Evolutionary conservation across 2,329 filamentous ascomycete species (phyloP).

Genomic region (Xylaria multiplex): DNA sequence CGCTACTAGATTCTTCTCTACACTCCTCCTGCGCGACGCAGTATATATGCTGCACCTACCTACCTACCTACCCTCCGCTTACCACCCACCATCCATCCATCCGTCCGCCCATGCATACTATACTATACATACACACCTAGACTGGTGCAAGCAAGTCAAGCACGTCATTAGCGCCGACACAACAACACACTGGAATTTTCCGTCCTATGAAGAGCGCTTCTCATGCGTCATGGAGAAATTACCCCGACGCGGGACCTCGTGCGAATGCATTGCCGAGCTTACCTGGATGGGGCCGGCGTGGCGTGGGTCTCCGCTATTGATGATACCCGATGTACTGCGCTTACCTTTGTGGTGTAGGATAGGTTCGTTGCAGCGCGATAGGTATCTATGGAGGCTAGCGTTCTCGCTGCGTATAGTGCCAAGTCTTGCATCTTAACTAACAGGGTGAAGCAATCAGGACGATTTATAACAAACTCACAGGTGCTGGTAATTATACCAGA

Average conservation of each 20-base stretch:
- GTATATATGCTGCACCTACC: not conserved
- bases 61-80: not conserved
- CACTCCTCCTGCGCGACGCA: too few relatives aligned
- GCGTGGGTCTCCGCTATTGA: not conserved
- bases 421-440: too few relatives aligned
- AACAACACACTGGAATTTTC: conserved; percentile 16
- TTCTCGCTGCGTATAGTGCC: too few relatives aligned
- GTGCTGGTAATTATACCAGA: too few relatives aligned
- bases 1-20: not conserved
- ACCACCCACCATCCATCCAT: not conserved
- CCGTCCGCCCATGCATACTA: not conserved
- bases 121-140: not conserved
- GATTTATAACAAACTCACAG: too few relatives aligned
- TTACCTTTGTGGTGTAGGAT: not conserved
- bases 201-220: conserved; percentile 8
- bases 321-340: not conserved
- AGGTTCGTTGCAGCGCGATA: too few relatives aligned
- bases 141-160: not conserved
- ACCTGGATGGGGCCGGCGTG: not conserved
- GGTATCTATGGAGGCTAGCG: too few relatives aligned
- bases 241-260: conserved; percentile 21
- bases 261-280: conserved; percentile 27
- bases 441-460: too few relatives aligned
- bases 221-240: conserved; percentile 11
- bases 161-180: not conserved